Evolutionary conservation across 768 basidiomycete genomes (phyloP), one percentile per base, ranked within the genome.

Genomic region (Boletus eberwhitei): DNA sequence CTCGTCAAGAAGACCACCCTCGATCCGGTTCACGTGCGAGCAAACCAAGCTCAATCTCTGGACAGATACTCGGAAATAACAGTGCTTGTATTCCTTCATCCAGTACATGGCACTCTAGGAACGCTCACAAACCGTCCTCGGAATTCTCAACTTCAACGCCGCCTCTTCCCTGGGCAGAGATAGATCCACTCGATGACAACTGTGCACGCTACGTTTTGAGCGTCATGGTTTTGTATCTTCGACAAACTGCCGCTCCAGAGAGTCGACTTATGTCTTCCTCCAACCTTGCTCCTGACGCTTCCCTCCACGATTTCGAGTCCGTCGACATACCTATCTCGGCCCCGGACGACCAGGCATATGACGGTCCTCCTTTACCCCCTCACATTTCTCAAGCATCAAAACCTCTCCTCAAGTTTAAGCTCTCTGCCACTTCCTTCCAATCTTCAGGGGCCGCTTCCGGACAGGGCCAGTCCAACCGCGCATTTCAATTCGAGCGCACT

Each of bases 181-280:
- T 86, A 17, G 75, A 83, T 5, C 82, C 89, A 2, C 75, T 96
- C 37, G 89, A 95, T 56, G 93, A 95, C 57, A 77, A 79, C 35
- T 87, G 90, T 60, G 91, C 90, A 24, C 83, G 80, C 67, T 92
- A 93, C 67, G 79, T 93, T 42, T 74, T 94, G 50, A 86, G 84
- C 66, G 86, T 93, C 41, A 85, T 94, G 82, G 80, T 90, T 17
- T 72, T 87, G n/a, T 90, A 89, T 67, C 79, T 93, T 35, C 82
- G 90, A 17, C 86, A 90, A 66, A 86, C 87, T 0, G 75, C 83
- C 1, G 74, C 79, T 34, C 70, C 77, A 21, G 84, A 88, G 17
- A 71, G 74, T 32, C 74, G 79, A 9, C 72, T 82, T n/a, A 78
- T 80, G 72, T 83, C 81, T 64, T 79, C 83, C 19, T 81, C 82